Conservation (phyloP, 306 rosid species). For the Citrullus mucosospermus region DNA sequence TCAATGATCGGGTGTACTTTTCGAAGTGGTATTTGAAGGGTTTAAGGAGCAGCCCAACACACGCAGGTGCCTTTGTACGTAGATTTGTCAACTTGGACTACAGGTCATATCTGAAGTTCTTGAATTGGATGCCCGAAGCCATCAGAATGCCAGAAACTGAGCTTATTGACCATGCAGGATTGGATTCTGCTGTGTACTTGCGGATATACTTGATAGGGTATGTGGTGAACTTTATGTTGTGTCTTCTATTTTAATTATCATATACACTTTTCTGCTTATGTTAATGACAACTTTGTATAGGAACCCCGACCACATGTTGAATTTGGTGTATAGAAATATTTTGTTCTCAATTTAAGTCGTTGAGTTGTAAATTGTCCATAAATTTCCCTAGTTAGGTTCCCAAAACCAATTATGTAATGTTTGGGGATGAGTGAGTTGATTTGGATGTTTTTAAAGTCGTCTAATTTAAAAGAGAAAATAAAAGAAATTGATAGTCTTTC, state of each 20-base stretch:
- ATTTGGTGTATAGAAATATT: background rate
- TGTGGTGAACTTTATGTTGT: background rate
- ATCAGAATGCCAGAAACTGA: slow-evolving; percentile 87
- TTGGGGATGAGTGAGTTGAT: background rate
- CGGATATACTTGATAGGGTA: slow-evolving; percentile 93
- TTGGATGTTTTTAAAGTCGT: background rate
- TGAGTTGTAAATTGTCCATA: background rate
- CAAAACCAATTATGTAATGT: background rate
- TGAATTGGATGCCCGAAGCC: slow-evolving; percentile 97
- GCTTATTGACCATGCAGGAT: slow-evolving; percentile 93
- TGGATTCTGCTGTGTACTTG: slow-evolving; percentile 91
- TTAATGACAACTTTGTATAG: background rate
- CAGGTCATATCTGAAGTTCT: slow-evolving; percentile 52
- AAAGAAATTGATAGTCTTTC: background rate
- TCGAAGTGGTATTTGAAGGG: slow-evolving; percentile 92
- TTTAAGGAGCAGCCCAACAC: slow-evolving; percentile 62
- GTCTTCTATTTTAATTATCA: background rate
- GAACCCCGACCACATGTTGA: background rate
- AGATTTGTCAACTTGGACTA: slow-evolving; percentile 81
- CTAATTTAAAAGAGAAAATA: background rate
- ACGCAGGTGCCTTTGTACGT: slow-evolving; percentile 54
- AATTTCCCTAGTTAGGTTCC: background rate
- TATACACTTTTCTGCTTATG: background rate
- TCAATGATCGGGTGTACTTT: slow-evolving; percentile 89
- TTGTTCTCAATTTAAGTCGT: background rate